Percentiles rank a stretch among this genome's conserved stretches.
phyloP scores from a whole-genome alignment of 495 filamentous ascomycete species.

The Penicillium cinerascens region DNA sequence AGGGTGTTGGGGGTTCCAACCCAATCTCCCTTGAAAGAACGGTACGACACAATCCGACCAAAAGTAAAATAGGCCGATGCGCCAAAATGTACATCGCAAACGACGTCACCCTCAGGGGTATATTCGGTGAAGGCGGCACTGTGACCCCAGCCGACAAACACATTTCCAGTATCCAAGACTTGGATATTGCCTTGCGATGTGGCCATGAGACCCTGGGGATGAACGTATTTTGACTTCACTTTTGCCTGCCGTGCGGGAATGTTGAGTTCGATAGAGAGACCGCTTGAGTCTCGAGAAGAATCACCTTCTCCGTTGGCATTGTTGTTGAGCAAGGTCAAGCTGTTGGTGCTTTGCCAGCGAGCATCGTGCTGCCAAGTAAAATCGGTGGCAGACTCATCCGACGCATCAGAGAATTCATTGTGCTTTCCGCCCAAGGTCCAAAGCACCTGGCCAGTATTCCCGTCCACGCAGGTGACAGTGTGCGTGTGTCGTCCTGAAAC shows the following conservation, averaged over 20 bases:
- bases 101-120: slow-evolving; percentile 42
- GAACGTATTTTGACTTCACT: slow-evolving; percentile 25
- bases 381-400: slow-evolving; percentile 37
- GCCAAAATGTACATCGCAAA: slow-evolving; percentile 43
- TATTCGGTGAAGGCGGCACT: slow-evolving; percentile 55
- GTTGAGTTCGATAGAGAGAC: slow-evolving; percentile 32
- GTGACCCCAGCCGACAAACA: slow-evolving; percentile 57
- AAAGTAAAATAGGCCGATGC: slow-evolving; percentile 38
- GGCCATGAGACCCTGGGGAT: slow-evolving; percentile 35
- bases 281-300: slow-evolving; percentile 20
- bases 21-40: slow-evolving; percentile 35
- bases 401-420: slow-evolving; percentile 44
- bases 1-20: slow-evolving; percentile 28
- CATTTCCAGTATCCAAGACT: slow-evolving; percentile 49
- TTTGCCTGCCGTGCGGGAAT: slow-evolving; percentile 15
- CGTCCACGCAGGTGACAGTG: slow-evolving; percentile 42
- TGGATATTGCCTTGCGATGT: slow-evolving; percentile 59
- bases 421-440: slow-evolving; percentile 52
- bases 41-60: slow-evolving; percentile 37
- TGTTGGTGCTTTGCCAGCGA: slow-evolving; percentile 36
- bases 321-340: slow-evolving; percentile 53
- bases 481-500: slow-evolving; percentile 53
- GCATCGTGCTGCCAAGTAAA: slow-evolving; percentile 56
- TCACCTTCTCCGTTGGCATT: slow-evolving; percentile 28
- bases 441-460: slow-evolving; percentile 48